Percentiles rank a stretch among this genome's conserved stretches.
phyloP scores from a whole-genome alignment of 1,139 yeast genomes.

The Cylindricascospora bacillispora region DNA sequence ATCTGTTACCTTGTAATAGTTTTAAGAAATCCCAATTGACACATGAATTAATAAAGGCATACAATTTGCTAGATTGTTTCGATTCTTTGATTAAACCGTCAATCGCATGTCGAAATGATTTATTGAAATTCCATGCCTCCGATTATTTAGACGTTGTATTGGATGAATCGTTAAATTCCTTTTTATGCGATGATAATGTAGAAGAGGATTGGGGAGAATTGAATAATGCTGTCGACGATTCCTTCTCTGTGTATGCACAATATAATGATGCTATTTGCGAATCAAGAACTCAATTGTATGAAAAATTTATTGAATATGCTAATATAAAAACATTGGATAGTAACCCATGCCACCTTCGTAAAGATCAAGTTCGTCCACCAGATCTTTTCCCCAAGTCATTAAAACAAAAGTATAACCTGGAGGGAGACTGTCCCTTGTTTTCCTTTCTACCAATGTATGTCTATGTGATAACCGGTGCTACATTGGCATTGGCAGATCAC shows the following conservation, averaged over 20 bases:
- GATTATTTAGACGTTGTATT: conserved; percentile 13
- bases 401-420: conserved; percentile 30
- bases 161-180: conserved; percentile 7
- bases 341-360: too few relatives aligned
- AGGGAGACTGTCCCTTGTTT: conserved; percentile 56
- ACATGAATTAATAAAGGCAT: conserved; percentile 13
- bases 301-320: too few relatives aligned
- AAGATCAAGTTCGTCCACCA: too few relatives aligned
- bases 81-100: conserved; percentile 14
- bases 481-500: conserved; percentile 37
- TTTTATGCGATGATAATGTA: neutral
- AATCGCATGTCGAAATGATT: conserved; percentile 8
- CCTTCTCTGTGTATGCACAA: conserved; percentile 6
- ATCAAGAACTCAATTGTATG: too few relatives aligned
- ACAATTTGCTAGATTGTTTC: conserved; percentile 15
- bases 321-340: too few relatives aligned
- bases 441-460: conserved; percentile 42
- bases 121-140: conserved; percentile 16
- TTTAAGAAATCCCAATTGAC: conserved; percentile 17
- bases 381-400: too few relatives aligned
- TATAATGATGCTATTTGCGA: too few relatives aligned
- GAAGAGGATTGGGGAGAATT: neutral
- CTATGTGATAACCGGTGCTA: conserved; percentile 42
- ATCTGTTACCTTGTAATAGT: conserved; percentile 22
- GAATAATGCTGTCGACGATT: conserved; percentile 3